These are phyloP conservation scores for Lojkania enalia DNA, from an alignment of 2,329 filamentous ascomycete species.

Conservation along the genomic window DNA sequence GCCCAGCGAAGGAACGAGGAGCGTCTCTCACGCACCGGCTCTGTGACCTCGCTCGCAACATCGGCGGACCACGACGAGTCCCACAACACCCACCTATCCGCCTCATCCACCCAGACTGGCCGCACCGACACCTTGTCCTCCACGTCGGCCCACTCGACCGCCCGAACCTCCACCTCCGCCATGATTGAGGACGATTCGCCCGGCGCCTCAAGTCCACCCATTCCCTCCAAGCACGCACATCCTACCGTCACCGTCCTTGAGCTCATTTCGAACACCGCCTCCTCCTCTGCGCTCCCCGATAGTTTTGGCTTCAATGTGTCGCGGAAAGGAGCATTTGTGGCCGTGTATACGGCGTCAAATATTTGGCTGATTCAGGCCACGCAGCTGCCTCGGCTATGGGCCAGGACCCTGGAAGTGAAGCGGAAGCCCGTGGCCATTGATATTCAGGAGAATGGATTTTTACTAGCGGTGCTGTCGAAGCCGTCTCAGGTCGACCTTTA, in stretches of 20 bases:
- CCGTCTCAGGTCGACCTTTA: conserved; percentile 89
- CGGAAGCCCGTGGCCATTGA: conserved; percentile 62
- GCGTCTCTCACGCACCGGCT: conserved; percentile 18
- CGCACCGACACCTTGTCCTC: conserved; percentile 33
- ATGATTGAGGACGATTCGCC: conserved; percentile 35
- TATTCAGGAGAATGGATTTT: conserved; percentile 74
- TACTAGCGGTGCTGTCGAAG: conserved; percentile 78
- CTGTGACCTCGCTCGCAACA: conserved; percentile 24
- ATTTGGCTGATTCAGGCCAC: conserved; percentile 44
- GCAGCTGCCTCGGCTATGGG: conserved; percentile 41
- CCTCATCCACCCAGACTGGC: conserved; percentile 32
- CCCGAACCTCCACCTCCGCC: conserved; percentile 41
- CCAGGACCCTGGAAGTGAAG: conserved; percentile 42
- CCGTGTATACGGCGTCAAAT: conserved; percentile 42
- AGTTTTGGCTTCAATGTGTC: conserved; percentile 44
- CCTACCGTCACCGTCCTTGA: conserved; percentile 41
- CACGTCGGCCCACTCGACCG: conserved; percentile 38
- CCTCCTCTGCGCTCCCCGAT: conserved; percentile 44
- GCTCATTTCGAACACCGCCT: conserved; percentile 44
- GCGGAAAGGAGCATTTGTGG: conserved; percentile 41
- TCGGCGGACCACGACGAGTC: conserved; percentile 20
- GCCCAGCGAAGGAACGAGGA: background rate
- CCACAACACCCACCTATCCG: conserved; percentile 32
- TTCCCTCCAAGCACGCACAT: conserved; percentile 29
- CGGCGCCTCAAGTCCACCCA: conserved; percentile 19